Percentiles rank a stretch among this genome's conserved stretches.
Conservation (phyloP, 495 filamentous ascomycete genomes). For the Neurospora sp. region DNA sequence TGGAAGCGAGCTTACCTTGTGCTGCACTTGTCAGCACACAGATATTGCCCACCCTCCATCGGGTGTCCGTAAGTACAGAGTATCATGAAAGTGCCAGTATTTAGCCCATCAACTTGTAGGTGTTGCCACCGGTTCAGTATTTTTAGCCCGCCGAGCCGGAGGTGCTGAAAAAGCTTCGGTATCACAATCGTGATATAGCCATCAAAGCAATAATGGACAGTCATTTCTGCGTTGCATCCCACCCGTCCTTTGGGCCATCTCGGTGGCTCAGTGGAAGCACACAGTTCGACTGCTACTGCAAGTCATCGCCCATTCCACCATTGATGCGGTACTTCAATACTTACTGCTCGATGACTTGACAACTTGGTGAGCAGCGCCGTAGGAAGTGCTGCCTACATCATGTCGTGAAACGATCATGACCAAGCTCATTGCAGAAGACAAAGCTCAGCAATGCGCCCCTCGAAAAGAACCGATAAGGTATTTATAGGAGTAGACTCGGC, state of each 20-base stretch:
- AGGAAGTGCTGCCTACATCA: neutral
- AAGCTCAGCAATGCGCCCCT: neutral
- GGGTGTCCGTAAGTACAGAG: neutral
- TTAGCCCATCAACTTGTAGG: slow-evolving; percentile 8
- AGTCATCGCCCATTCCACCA: neutral
- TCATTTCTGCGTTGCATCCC: neutral
- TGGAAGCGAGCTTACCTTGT: neutral
- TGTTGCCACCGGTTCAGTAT: slow-evolving; percentile 2
- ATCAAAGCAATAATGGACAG: neutral
- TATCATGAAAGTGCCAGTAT: neutral
- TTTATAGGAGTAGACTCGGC: neutral
- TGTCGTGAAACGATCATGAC: neutral
- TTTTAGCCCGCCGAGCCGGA: slow-evolving; percentile 9
- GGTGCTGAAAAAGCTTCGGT: neutral
- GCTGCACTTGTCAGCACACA: neutral
- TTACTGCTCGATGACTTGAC: neutral
- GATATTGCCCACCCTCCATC: neutral
- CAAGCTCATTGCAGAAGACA: neutral
- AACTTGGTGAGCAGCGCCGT: neutral
- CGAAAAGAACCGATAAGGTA: neutral
- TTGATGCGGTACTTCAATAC: neutral
- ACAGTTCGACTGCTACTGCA: neutral
- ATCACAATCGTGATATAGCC: neutral
- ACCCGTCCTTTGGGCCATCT: neutral
- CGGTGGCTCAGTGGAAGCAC: neutral